Percentiles rank a stretch among this genome's conserved stretches.
Conservation (phyloP, 257 asterid genomes). For the Nicotiana sylvestris region DNA sequence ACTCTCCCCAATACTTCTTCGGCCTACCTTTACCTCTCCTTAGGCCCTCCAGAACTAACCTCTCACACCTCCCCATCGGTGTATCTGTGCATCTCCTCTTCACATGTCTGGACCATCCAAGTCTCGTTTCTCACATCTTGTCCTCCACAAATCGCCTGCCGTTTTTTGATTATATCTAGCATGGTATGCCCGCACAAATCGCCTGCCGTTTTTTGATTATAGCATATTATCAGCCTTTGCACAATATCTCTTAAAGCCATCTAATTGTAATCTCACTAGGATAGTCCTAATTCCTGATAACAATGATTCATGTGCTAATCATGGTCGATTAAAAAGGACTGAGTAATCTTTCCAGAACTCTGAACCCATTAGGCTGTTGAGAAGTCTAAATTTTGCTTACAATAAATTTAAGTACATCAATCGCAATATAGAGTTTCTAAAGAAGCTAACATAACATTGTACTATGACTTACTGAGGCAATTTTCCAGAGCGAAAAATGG, state of each 20-base stretch:
- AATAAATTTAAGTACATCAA: background rate
- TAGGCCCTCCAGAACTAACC: too few relatives aligned
- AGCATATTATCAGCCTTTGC: background rate
- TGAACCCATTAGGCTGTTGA: background rate
- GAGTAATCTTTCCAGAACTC: background rate
- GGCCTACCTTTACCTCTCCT: too few relatives aligned
- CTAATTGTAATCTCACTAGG: background rate
- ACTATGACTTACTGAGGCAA: conserved; percentile 36
- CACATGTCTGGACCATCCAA: too few relatives aligned
- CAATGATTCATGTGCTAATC: too few relatives aligned
- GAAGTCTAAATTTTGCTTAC: background rate
- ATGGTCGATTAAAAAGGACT: background rate
- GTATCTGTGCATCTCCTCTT: too few relatives aligned
- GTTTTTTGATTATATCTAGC: background rate
- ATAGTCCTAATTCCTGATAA: background rate
- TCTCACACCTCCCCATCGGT: too few relatives aligned
- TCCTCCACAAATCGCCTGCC: too few relatives aligned
- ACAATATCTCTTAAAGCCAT: background rate
- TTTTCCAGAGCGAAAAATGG: conserved; percentile 61
- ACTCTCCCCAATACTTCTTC: too few relatives aligned
- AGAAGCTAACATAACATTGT: background rate
- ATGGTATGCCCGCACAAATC: too few relatives aligned
- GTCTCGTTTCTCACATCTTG: too few relatives aligned
- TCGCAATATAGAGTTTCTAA: background rate
- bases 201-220: background rate